Percentiles rank a stretch among this genome's conserved stretches.
These are phyloP conservation scores for Cladophialophora yegresii DNA, from an alignment of 2,329 filamentous ascomycete genomes.

Conservation along the genomic window DNA sequence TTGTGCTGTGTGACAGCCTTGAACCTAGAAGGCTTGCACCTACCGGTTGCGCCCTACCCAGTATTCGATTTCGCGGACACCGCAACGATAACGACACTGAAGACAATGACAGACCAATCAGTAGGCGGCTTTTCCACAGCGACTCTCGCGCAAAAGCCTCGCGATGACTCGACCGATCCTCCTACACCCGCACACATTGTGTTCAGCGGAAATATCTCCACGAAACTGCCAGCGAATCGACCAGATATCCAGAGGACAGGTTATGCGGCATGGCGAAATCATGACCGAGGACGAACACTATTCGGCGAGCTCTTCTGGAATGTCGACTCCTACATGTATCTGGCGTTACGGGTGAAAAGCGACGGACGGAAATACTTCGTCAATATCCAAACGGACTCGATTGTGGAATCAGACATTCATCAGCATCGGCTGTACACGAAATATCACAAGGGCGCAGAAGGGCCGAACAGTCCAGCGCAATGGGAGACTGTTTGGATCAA, in stretches of 20 bases:
- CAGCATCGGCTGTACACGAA: constrained; percentile 76
- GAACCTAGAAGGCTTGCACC: constrained; percentile 35
- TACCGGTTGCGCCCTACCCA: constrained; percentile 31
- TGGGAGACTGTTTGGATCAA: constrained; percentile 96
- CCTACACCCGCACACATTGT: constrained; percentile 64
- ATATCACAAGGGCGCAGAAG: constrained; percentile 43
- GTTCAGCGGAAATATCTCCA: constrained; percentile 88
- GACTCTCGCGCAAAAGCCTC: constrained; percentile 66
- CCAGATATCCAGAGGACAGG: constrained; percentile 77
- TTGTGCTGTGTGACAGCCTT: constrained; percentile 28
- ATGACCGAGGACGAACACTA: constrained; percentile 72
- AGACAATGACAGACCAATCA: constrained; percentile 82
- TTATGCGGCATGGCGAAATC: constrained; percentile 87
- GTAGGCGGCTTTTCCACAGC: constrained; percentile 83
- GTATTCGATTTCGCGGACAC: constrained; percentile 39
- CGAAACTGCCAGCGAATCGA: constrained; percentile 71
- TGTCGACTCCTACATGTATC: constrained; percentile 82
- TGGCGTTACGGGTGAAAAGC: constrained; percentile 84
- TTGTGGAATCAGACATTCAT: constrained; percentile 93
- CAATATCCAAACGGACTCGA: constrained; percentile 91
- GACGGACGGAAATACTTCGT: constrained; percentile 92
- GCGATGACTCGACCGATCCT: constrained; percentile 44
- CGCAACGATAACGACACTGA: constrained; percentile 53
- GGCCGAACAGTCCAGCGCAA: constrained; percentile 63
- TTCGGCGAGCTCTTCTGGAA: constrained; percentile 87